Evolutionary conservation across 495 filamentous ascomycete species (phyloP).

Genomic region (Recurvomyces mirabilis): DNA sequence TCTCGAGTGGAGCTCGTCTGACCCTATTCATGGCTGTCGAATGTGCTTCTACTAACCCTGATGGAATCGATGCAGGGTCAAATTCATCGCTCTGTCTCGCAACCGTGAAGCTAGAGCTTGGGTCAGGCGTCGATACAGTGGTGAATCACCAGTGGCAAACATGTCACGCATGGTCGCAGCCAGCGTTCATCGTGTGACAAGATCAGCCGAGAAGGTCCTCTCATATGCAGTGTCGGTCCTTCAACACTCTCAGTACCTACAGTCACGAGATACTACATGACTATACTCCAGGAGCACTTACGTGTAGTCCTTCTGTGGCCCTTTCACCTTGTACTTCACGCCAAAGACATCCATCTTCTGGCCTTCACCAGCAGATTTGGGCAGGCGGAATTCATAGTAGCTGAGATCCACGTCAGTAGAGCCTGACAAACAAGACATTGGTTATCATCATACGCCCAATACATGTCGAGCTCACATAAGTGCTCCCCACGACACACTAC

Average conservation of each 20-base stretch:
- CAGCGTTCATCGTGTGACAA: not conserved
- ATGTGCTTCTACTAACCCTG: not conserved
- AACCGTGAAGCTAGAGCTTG: too few relatives aligned
- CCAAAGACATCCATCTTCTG: conserved; percentile 43
- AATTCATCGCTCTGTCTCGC: too few relatives aligned
- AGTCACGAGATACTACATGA: not conserved
- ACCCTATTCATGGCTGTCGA: not conserved
- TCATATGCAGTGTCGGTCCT: conserved; percentile 27
- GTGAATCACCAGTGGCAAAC: too few relatives aligned
- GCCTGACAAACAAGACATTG: not conserved
- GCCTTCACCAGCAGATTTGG: conserved; percentile 22
- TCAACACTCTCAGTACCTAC: not conserved
- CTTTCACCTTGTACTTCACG: conserved; percentile 50
- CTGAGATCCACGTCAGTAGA: not conserved
- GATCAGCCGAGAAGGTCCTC: conserved; percentile 8
- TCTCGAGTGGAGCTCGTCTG: conserved; percentile 3
- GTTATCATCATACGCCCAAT: conserved; percentile 35
- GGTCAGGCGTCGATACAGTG: too few relatives aligned
- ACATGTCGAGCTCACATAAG: conserved; percentile 56
- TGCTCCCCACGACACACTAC: conserved; percentile 51
- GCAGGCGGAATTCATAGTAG: conserved; percentile 49
- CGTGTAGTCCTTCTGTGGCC: conserved; percentile 58
- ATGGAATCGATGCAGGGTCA: not conserved
- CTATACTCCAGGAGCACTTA: not conserved
- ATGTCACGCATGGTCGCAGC: not conserved